Evolutionary conservation across 108 stramenopile species (phyloP).

Genomic region (Nitzschia sp.): DNA sequence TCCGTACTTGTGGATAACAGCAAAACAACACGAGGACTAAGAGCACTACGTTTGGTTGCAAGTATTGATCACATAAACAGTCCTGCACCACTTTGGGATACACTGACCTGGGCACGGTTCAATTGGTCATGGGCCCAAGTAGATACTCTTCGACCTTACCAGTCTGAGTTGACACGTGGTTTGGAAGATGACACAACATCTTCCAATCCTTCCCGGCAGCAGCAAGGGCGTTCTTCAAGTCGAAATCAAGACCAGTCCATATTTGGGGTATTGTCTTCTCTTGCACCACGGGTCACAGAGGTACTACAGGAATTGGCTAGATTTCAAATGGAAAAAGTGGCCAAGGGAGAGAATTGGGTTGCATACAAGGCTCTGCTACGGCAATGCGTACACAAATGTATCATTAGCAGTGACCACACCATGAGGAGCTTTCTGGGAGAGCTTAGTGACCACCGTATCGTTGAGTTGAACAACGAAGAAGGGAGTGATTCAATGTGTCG

Average conservation of each 20-base stretch:
- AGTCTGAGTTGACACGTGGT: constrained; percentile 49
- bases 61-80: constrained; percentile 75
- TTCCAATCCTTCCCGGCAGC: neutral
- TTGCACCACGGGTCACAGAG: constrained; percentile 65
- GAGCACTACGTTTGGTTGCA: constrained; percentile 64
- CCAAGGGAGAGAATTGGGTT: constrained; percentile 18
- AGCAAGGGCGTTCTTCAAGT: neutral
- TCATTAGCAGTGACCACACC: constrained; percentile 41
- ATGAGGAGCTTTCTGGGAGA: constrained; percentile 55
- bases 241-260: constrained; percentile 26
- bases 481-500: constrained; percentile 13
- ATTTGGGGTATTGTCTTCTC: constrained; percentile 37
- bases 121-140: constrained; percentile 62
- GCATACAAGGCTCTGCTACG: constrained; percentile 41
- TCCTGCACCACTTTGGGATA: constrained; percentile 51
- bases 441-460: constrained; percentile 58
- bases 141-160: constrained; percentile 64
- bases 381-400: constrained; percentile 49
- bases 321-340: constrained; percentile 43
- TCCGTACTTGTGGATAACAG: constrained; percentile 57
- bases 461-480: constrained; percentile 16
- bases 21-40: constrained; percentile 29
- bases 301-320: constrained; percentile 58
- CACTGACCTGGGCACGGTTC: constrained; percentile 33
- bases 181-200: neutral